Evolutionary conservation across 2,329 filamentous ascomycete genomes (phyloP).

Genomic region (Nemania sp.): DNA sequence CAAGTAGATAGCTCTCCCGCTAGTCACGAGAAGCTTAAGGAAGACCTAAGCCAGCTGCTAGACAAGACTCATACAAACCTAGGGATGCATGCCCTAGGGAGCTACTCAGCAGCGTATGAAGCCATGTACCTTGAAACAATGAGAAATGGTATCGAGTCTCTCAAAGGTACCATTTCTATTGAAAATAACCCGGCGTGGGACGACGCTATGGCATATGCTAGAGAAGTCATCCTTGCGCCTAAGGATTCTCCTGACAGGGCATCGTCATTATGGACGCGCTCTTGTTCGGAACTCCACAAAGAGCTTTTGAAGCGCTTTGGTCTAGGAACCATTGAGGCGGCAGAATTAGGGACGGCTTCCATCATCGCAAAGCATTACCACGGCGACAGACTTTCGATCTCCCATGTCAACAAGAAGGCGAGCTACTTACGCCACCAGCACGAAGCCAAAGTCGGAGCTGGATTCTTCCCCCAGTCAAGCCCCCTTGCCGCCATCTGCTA

Average conservation of each 20-base stretch:
- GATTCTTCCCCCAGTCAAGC: conserved; percentile 37
- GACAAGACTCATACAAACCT: conserved; percentile 9
- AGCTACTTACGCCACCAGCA: conserved; percentile 34
- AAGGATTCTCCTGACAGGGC: conserved; percentile 28
- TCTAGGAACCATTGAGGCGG: conserved; percentile 28
- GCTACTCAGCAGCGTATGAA: conserved; percentile 30
- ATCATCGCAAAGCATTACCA: conserved; percentile 29
- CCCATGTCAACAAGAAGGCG: conserved; percentile 37
- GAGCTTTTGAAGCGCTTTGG: conserved; percentile 35
- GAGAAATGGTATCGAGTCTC: conserved; percentile 24
- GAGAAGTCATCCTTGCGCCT: conserved; percentile 32
- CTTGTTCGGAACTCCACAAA: conserved; percentile 32
- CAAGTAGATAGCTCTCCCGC: background rate
- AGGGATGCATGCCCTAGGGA: conserved; percentile 16
- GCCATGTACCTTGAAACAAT: conserved; percentile 32
- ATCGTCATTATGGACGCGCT: conserved; percentile 28
- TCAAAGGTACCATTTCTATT: conserved; percentile 25
- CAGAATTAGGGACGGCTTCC: conserved; percentile 18
- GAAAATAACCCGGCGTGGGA: conserved; percentile 23
- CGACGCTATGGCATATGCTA: conserved; percentile 31
- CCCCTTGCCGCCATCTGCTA: conserved; percentile 33
- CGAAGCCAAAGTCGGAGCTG: conserved; percentile 26
- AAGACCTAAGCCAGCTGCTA: conserved; percentile 16
- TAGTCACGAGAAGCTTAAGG: conserved; percentile 5
- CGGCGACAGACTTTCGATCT: conserved; percentile 31